These are phyloP conservation scores for Vanrija sp. DNA, from an alignment of 1,284 basidiomycete species.

Conservation along the genomic window DNA sequence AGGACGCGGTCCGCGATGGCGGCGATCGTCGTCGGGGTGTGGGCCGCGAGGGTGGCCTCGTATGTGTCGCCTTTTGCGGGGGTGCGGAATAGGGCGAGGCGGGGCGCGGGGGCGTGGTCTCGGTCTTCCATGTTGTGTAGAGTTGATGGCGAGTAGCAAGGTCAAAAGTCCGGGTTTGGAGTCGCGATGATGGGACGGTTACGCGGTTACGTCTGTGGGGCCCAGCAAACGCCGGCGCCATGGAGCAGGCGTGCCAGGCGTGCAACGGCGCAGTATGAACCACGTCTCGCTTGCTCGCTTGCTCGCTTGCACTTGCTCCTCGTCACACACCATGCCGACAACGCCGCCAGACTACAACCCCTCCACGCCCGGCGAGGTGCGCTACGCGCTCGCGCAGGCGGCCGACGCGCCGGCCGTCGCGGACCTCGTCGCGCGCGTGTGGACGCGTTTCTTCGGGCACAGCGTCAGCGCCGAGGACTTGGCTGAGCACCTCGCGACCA, in stretches of 20 bases:
- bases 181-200: no score
- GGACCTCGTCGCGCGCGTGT: conserved; percentile 16
- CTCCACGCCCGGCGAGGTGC: background rate
- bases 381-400: conserved; percentile 14
- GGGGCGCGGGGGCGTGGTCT: background rate
- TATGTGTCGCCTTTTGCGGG: conserved; percentile 24
- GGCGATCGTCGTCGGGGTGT: conserved; percentile 12
- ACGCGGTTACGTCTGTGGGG: no score
- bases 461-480: conserved; percentile 19
- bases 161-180: no score
- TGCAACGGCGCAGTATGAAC: no score
- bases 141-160: no score
- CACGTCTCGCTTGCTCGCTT: no score
- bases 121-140: background rate
- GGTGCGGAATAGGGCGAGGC: conserved; percentile 29
- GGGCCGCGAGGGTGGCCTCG: conserved; percentile 3
- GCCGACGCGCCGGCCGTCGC: conserved; percentile 18
- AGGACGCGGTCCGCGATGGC: conserved; percentile 23
- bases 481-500: conserved; percentile 14
- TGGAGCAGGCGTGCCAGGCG: no score
- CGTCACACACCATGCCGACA: no score
- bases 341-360: no score
- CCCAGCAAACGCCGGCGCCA: no score
- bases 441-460: conserved; percentile 26
- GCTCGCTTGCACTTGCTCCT: no score